Percentiles rank a stretch among this genome's conserved stretches.
These are phyloP conservation scores for Plasmodium adleri DNA, from an alignment of 169 alveolate genomes.

Conservation along the genomic window DNA sequence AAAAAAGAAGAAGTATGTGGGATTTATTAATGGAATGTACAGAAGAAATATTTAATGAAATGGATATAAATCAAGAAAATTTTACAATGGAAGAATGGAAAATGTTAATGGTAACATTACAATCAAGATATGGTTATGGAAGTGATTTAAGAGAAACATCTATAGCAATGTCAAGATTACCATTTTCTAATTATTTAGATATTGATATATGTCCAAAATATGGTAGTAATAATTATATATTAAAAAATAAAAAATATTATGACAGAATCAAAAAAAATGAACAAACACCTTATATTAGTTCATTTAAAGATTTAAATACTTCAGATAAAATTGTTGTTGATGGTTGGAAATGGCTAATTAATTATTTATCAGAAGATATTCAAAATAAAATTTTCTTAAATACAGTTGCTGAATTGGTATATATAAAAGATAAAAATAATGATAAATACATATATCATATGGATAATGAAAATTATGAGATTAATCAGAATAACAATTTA, in stretches of 20 bases:
- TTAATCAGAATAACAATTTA: constrained; percentile 23
- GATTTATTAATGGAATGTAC: constrained; percentile 82
- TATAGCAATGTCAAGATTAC: constrained; percentile 63
- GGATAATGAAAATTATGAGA: constrained; percentile 18
- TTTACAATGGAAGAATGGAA: constrained; percentile 72
- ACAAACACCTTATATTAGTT: constrained; percentile 57
- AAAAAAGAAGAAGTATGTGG: constrained; percentile 82
- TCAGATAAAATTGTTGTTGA: constrained; percentile 84
- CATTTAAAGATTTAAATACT: constrained; percentile 71
- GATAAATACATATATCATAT: not conserved
- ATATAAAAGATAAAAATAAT: constrained; percentile 12
- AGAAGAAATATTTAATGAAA: constrained; percentile 79
- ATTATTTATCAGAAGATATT: constrained; percentile 63
- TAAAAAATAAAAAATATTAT: constrained; percentile 71
- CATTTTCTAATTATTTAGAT: constrained; percentile 29
- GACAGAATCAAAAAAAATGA: constrained; percentile 44
- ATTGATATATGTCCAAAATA: constrained; percentile 62
- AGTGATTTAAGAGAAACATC: constrained; percentile 74
- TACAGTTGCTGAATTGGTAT: constrained; percentile 77
- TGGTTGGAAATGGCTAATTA: constrained; percentile 87
- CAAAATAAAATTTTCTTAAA: constrained; percentile 76
- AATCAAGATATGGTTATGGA: constrained; percentile 76
- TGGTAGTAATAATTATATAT: constrained; percentile 42
- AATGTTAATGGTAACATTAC: constrained; percentile 73
- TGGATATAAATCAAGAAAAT: constrained; percentile 32